Base-by-base conservation (phyloP, 2,329 filamentous ascomycete genomes). In the Diaporthe destruens region DNA sequence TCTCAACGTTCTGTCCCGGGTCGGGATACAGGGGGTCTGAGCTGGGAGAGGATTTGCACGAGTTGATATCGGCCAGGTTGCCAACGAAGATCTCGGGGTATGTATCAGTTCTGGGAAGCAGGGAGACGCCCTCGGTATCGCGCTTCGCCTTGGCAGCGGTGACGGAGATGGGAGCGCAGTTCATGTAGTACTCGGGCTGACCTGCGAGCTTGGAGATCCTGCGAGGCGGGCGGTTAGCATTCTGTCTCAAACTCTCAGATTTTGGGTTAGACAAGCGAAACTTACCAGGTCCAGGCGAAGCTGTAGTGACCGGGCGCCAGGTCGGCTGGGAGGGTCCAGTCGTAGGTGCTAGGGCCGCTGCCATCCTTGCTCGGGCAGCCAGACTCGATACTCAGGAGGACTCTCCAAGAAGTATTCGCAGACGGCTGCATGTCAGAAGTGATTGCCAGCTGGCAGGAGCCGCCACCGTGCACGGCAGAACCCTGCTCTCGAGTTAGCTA, bases 111-210 rank as follows among this genome's bases (percentile, higher is more conserved):
- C 66, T 54, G 42, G 66, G 66, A 6, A 55, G 16, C 39, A 69
- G 53, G 16, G 66, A 47, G 4, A 53, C 67, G 14, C 44, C 61
- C 61, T 65, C 61, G 0, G 83, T 80, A 54, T 88, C 80, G 74
- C 92, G 88, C 76, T 89, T 88, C 0, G 85, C 81, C 70, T 89
- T 78, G 53, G 82, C 81, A 12, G 67, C 55, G 34, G 89, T 89
- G 44, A 98, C 86, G 0, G 86, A 88, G 66, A 97, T 82, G 0
- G 94, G 91, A 0, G 93, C 94, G 77, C 96, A 99, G 88, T 98
- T 97, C 95, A 97, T 97, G 87, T 98, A 98, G 87, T 98, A 94
- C 81, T 98, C 96, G 1, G 95, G 92, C 84, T 98, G 97, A 4
- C 96, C 96, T 11, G 97, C 79, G 72, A 92, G 93, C 86, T 98